Base-by-base conservation (phyloP, 2,329 filamentous ascomycete species). In the Fusarium scirpi region DNA sequence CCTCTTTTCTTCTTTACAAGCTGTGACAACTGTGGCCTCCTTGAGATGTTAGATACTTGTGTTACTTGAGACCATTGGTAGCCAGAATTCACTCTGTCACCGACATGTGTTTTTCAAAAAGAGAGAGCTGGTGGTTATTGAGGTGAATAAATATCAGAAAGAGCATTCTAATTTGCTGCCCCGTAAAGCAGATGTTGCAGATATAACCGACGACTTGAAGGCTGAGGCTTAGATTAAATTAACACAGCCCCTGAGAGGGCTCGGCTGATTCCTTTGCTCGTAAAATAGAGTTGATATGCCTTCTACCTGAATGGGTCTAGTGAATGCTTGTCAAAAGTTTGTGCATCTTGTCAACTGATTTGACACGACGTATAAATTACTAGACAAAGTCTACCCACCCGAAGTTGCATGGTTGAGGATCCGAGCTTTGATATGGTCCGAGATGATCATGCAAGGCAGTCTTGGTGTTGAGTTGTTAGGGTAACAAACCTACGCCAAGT, bases 401-500 rank as follows among this genome's bases (percentile, higher is more conserved):
- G 10, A 38, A 38, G 18, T 52, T n/a, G 32, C 32, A 40, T 52
- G 8, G 24, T 20, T 41, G 18, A 8, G 20, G 24, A 40, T 27
- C 49, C 32, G 18, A 41, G 49, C 49, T 41, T 27, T 40, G 18
- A 40, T n/a, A 41, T 20, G 34, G 24, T 22, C 49, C 24, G 34
- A 53, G 34, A 53, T 20, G 18, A 29, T 25, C 49, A 53, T 41
- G 49, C 24, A 43, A 53, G 24, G 49, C 49, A 53, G 49, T 53
- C 24, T 53, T 43, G 32, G 32, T 52, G n/a, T 27, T 27, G 48
- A 52, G 48, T 52, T 52, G 32, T 52, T 52, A 52, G 32, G 30
- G 49, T 41, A 53, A 53, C 24, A 53, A 43, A 53, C 38, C 24
- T 43, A 43, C 24, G 49, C 49, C 34, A 53, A 53, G 49, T 53